A percentile compares a stretch with the other conserved stretches of the same genome.
phyloP scores from a whole-genome alignment of 306 rosid genomes.

The Vigna hirtella region DNA sequence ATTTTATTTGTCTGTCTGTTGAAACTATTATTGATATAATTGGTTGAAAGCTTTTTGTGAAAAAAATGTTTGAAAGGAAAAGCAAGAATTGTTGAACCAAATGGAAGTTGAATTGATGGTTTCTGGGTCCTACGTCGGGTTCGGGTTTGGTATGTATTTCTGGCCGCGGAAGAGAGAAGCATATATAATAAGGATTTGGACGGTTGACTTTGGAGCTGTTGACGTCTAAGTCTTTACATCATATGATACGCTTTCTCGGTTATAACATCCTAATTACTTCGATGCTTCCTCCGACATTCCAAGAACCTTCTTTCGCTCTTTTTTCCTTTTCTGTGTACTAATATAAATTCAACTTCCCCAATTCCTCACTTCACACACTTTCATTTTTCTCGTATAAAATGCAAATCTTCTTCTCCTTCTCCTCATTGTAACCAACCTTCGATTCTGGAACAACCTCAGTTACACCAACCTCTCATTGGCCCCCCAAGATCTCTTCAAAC shows the following conservation, averaged over 20 bases:
- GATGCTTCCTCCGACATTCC: slow-evolving; percentile 72
- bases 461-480: not conserved
- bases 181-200: slow-evolving; percentile 8
- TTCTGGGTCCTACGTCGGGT: not conserved
- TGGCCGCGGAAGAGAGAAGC: not conserved
- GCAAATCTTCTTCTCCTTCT: not conserved
- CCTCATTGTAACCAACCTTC: not conserved
- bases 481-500: not conserved
- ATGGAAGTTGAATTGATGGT: no score
- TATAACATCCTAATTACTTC: slow-evolving; percentile 38
- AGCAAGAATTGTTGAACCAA: no score
- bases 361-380: not conserved
- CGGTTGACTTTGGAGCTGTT: slow-evolving; percentile 59
- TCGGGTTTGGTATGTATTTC: no score
- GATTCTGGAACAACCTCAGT: no score
- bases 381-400: not conserved
- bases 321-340: not conserved
- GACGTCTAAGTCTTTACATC: slow-evolving; percentile 65
- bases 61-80: no score
- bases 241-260: slow-evolving; percentile 40
- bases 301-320: slow-evolving; percentile 53
- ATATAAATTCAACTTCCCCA: not conserved
- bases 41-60: no score
- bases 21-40: no score
- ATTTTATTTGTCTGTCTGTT: no score